Evolutionary conservation across 805 yeast genomes (phyloP), one percentile per base, ranked within the genome.

Genomic region (Ogataea pignaliae): DNA sequence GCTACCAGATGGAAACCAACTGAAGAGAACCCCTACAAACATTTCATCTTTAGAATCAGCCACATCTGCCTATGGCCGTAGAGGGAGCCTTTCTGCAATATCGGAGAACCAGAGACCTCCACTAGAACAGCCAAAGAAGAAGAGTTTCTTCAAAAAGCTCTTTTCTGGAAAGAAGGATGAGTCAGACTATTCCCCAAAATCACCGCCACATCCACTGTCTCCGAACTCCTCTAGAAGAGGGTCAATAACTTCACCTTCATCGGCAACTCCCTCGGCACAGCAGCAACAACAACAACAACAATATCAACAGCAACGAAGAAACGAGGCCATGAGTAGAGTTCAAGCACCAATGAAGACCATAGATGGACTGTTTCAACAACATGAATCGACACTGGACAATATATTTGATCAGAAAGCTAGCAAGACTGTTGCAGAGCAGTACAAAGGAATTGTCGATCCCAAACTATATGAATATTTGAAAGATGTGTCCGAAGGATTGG

Each of bases 401-500:
- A 10, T 43, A 17, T 45, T 50, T 34, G 54, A 47, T 37, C 34
- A 43, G 2, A 21, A 36, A 11, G 53, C 51, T 6, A 35, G 32
- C 11, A 12, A 33, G 13, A 41, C 58, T 15, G 41, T 52, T 16
- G 46, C 60, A 2, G 55, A 55, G 3, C 48, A 56, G 37, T 54
- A 50, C 40, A 56, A 59, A 41, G 55, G 63, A 29, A 42, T 69
- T 14, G 45, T 68, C 14, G 81, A 78, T 50, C 73, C 75, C 2
- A 68, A 72, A 48, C 54, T 78, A 26, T 68, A 72, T 33, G 72
- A 71, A 41, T 78, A 77, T 52, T 53, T 78, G 32, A 60, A 65
- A 36, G 68, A 61, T 28, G 47, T 62, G 16, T 21, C 26, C 4
- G 26, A 21, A 21, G 26, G 26, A 21, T 21, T 21, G 26, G 26